Evolutionary conservation across 2,329 filamentous ascomycete genomes (phyloP), one percentile per base, ranked within the genome.

Genomic region (Thielaviopsis punctulata): DNA sequence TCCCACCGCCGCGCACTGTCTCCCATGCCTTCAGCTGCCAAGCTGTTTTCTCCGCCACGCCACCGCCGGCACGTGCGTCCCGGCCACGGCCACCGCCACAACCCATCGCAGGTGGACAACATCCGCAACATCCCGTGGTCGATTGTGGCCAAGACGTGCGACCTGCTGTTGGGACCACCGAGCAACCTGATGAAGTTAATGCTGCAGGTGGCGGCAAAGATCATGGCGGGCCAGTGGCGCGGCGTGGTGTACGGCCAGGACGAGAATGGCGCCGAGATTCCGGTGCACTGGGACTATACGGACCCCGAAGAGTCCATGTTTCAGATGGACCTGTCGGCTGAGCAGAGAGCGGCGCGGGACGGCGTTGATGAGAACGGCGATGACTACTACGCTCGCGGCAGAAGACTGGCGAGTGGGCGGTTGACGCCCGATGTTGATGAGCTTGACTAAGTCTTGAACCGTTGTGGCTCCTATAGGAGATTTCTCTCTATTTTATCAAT

Each of bases 91-190:
- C 43, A 53, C 30, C 30, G 27, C 15, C 41, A 48, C 44, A 51
- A 36, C 36, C 48, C 47, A 15, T 41, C 55, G 33, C 69, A 64
- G 5, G 59, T 75, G 4, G 65, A 68, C 33, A 66, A 69, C 0
- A 67, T 73, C 30, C 70, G 72, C 50, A 68, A 73, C 44, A 68
- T 83, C 25, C 76, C 79, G 1, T 69, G 77, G 49, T 75, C 79
- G 2, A 75, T 94, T 25, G 74, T 94, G 23, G 77, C 82, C 52
- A 89, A 86, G 65, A 88, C 87, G 0, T 80, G 77, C 57, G 80
- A 85, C 49, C 73, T 92, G 25, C 73, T 94, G 3, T 68, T 95
- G 13, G 80, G 84, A 0, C 87, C 87, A n/a, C 87, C 89, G 0
- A 77, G 82, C 15, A 79, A 89, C 59, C 73, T 94, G 1, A 76